Base-by-base conservation (phyloP, 2,329 filamentous ascomycete genomes). In the Dactylonectria estremocensis region DNA sequence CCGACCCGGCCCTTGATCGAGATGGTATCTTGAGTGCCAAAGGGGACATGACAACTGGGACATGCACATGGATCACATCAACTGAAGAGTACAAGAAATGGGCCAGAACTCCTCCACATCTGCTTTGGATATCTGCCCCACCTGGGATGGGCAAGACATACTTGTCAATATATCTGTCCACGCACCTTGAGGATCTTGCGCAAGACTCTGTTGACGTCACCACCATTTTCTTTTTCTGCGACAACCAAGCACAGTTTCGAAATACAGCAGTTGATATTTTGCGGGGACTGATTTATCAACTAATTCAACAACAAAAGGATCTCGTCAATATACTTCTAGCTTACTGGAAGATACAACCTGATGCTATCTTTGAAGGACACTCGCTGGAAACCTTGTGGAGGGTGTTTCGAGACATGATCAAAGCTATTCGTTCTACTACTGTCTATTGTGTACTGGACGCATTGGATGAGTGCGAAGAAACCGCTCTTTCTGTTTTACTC, bases 111-210 rank as follows among this genome's bases (percentile, higher is more conserved):
- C 14, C 53, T 7, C 35, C 40, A 31, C 35, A 49, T n/a, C 60
- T 70, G 7, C 43, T 70, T 5, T 70, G 68, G 68, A 66, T 70
- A 52, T 69, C 66, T 10, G 68, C 62, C 0, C 66, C 68, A 1
- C 68, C 68, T 2, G 68, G 66, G 1, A 54, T 58, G 14, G 68
- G 68, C 5, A 70, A 70, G 35, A 61, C 68, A 3, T 66, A 66
- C 31, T 55, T 70, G 6, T 61, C 68, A 2, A 46, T 70, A 16
- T 70, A 61, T 35, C 57, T 70, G 1, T 61, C 66, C 18, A 58
- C 57, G 22, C 28, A 61, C 8, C n/a, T 69, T n/a, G 46, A 52
- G 24, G 37, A 20, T 8, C 8, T 24, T 31, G 31, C n/a, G 7
- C 24, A 1, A 28, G 24, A 28, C 2, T 28, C 24, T 5, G 7